Evolutionary conservation across 768 basidiomycete species (phyloP).

Genomic region (Tylopilus subfusipes): DNA sequence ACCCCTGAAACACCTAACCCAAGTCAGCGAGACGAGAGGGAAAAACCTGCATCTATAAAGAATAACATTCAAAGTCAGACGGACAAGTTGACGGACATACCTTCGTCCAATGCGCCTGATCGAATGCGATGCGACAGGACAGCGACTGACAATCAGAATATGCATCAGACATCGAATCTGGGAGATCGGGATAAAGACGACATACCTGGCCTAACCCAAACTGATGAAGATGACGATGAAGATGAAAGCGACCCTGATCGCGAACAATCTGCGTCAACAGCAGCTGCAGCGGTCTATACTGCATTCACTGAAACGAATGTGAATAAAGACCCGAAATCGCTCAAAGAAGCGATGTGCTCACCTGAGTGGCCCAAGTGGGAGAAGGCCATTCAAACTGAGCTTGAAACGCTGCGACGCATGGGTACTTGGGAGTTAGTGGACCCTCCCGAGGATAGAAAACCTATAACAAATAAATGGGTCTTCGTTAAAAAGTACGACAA

Average conservation of each 20-base stretch:
- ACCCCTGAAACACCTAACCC: too few species aligned
- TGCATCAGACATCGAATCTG: too few species aligned
- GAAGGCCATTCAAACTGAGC: neutral
- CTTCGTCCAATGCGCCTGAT: too few species aligned
- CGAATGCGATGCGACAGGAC: too few species aligned
- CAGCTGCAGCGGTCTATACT: neutral
- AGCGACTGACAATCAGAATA: too few species aligned
- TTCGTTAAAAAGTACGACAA: neutral
- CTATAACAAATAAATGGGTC: conserved; percentile 33
- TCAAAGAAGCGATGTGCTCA: neutral
- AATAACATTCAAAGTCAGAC: too few species aligned
- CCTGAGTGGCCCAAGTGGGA: neutral
- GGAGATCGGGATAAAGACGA: too few species aligned
- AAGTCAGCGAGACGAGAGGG: too few species aligned
- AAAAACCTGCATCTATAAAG: too few species aligned
- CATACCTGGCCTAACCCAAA: too few species aligned
- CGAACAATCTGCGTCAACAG: neutral
- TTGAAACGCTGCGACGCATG: neutral
- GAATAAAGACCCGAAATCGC: neutral
- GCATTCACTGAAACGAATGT: neutral
- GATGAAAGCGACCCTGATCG: neutral
- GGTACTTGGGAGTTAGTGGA: conserved; percentile 25
- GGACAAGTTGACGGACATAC: too few species aligned
- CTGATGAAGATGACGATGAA: neutral
- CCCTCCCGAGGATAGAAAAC: conserved; percentile 20